Evolutionary conservation across 1,284 basidiomycete genomes (phyloP), one percentile per base, ranked within the genome.

Genomic region (Ustanciosporium gigantosporum): DNA sequence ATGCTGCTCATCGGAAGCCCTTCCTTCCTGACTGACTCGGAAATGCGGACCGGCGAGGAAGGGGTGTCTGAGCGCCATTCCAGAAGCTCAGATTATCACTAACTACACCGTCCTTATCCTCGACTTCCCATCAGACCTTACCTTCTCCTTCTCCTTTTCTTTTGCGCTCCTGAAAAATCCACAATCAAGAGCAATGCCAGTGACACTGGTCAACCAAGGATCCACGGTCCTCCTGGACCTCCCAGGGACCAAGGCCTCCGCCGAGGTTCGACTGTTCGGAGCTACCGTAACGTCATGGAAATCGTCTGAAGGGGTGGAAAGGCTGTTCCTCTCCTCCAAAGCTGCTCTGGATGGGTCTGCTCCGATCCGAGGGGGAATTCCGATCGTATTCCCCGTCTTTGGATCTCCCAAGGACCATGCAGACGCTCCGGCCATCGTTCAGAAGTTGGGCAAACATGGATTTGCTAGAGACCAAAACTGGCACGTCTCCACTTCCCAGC

Each of bases 281-380:
- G 70, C 72, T 5, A 74, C 72, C 15, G 68, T 74, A 15, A 66
- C 70, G 36, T 57, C 50, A 17, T 74, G 70, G 70, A 72, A 68
- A 39, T 45, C 55, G 20, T 46, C 50, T n/a, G 66, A 59, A n/a
- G 58, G 51, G 17, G 46, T 46, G 23, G 70, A 72, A 43, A 55
- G 55, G 2, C 58, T 72, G 31, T 72, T 72, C 35, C 70, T 72
- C 24, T 61, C 56, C 13, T 35, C 38, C 22, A 66, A 67, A 46
- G 52, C 67, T 22, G 56, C 52, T 0, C 58, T 72, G 8, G 70
- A 72, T 31, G 65, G 67, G 17, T 50, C 46, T 15, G 50, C 60
- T 14, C 57, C 67, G 7, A 62, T 68, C 32, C 60, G 72, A 19
- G 72, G 72, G 9, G 72, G 72, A 24, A 68, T 74, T 25, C 72